Conservation (phyloP, 1,284 basidiomycete genomes). For the Taiwanofungus camphoratus region DNA sequence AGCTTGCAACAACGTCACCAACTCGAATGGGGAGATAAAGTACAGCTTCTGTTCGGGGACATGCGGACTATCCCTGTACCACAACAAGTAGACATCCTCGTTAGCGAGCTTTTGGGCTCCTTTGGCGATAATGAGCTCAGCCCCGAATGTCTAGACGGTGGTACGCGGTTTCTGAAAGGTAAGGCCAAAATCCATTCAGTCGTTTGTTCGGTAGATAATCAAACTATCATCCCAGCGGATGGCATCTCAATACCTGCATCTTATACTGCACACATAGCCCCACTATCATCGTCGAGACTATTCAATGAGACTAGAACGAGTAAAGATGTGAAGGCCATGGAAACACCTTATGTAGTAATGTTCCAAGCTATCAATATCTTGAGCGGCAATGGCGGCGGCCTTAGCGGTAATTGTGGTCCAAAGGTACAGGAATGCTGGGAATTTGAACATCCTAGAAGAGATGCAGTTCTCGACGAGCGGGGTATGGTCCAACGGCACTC, state of each 20-base stretch:
- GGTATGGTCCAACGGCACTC: slow-evolving; percentile 38
- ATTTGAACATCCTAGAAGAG: slow-evolving; percentile 88
- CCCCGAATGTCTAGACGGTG: slow-evolving; percentile 97
- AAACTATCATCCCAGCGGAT: slow-evolving; percentile 44
- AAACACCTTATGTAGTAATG: slow-evolving; percentile 99
- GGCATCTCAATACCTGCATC: slow-evolving; percentile 96
- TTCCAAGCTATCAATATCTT: slow-evolving; percentile 89
- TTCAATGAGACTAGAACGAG: slow-evolving; percentile 71
- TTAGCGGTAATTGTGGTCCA: slow-evolving; percentile 66
- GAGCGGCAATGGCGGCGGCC: slow-evolving; percentile 62
- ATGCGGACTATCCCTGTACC: slow-evolving; percentile 84
- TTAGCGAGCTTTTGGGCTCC: slow-evolving; percentile 93
- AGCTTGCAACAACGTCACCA: slow-evolving; percentile 80
- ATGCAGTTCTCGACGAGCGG: slow-evolving; percentile 66
- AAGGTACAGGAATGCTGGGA: slow-evolving; percentile 96
- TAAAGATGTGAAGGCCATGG: slow-evolving; percentile 63
- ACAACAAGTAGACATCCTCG: slow-evolving; percentile 87
- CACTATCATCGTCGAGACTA: slow-evolving; percentile 89
- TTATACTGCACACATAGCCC: slow-evolving; percentile 93
- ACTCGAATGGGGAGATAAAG: slow-evolving; percentile 80
- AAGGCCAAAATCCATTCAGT: slow-evolving; percentile 25
- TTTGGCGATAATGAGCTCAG: slow-evolving; percentile 99
- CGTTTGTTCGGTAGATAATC: neutral
- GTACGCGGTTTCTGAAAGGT: slow-evolving; percentile 87
- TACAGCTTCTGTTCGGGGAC: slow-evolving; percentile 86